Base-by-base conservation (phyloP, 345 rosid species). In the Eucalyptus virginea region DNA sequence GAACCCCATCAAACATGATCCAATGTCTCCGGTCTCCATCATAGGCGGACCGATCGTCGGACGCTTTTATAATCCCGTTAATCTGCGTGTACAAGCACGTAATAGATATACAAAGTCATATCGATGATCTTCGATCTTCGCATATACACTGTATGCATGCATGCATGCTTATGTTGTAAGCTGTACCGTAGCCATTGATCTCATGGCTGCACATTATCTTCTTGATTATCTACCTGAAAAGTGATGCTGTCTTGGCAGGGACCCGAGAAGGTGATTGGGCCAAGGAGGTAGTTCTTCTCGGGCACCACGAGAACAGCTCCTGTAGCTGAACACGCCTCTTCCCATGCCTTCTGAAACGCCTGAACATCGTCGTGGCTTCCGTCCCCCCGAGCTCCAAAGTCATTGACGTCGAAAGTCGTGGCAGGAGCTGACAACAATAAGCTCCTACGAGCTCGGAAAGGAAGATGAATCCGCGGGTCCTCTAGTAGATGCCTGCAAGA, bases 311-410 rank as follows among this genome's bases (percentile, higher is more conserved):
- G 89, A 34, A 91, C 92, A 54, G 90, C 95, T 77, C 91, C 94
- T 49, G 12, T 56, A 24, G 93, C 88, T 15, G 97, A 92, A 89
- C 99, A 97, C 21, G 97, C 98, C 91, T 89, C 93, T 37, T 95
- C 89, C 99, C 99, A 97, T 4, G 97, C 99, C 91, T 92, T 90
- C 90, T 90, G n/a, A 88, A 97, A 95, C 72, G 96, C 96, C 99
- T 96, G 92, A 65, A 88, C 48, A 90, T 93, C 97, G 62, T 96
- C 97, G 17, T 88, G 60, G 34, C 11, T 86, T 54, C 97, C 97
- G 65, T 93, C 95, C 49, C 92, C 98, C 90, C 87, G 91, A 51
- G 96, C 96, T 89, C 97, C 96, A 88, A 91, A 96, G 87, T 94
- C 92, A 80, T 91, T 91, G 65, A 97, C 95, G 86, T 37, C 92